Base-by-base conservation (phyloP, 169 alveolate genomes). In the Cryptosporidium bovis region DNA sequence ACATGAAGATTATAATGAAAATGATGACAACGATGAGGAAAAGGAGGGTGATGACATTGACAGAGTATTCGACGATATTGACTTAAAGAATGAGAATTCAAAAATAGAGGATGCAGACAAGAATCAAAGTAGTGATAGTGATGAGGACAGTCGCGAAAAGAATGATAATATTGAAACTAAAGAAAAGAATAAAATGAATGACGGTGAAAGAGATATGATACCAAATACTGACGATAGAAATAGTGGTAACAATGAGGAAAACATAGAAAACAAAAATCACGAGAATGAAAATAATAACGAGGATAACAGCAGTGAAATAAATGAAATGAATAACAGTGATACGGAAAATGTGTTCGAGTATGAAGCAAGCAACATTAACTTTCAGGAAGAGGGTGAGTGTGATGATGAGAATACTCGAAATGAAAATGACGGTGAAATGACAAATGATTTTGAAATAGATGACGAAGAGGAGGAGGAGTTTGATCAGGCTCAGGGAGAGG, bases 11-110 rank as follows among this genome's bases (percentile, higher is more conserved):
- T 87, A 91, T 64, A 92, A 92, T 64, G 92, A 91, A 46, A 92
- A 93, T 51, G 71, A 91, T 82, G 93, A 91, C 16, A 93, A 92
- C 18, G 93, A 83, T 51, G 95, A 91, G 68, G 91, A 92, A 2
- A 71, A 90, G 66, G 92, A 93, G 16, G 94, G 92, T 65, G 93
- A 93, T 15, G 91, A 90, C 16, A 92, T 91, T 7, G 68, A 92
- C 3, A 82, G 91, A 50, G 77, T 83, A 53, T 90, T 92, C 64
- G 95, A 92, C 68, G 91, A 92, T 34, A 92, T 91, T 53, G 93
- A 92, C 60, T 90, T 91, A 48, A 91, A 91, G 46, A 91, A 93
- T 48, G 82, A 92, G 82, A 83, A 93, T 84, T 92, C 92, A 65
- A 91, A 94, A 77, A 82, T 91, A 71, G 93, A 94, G 66, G 93